Base-by-base conservation (phyloP, 805 yeast species). In the Candida qinlingensis region DNA sequence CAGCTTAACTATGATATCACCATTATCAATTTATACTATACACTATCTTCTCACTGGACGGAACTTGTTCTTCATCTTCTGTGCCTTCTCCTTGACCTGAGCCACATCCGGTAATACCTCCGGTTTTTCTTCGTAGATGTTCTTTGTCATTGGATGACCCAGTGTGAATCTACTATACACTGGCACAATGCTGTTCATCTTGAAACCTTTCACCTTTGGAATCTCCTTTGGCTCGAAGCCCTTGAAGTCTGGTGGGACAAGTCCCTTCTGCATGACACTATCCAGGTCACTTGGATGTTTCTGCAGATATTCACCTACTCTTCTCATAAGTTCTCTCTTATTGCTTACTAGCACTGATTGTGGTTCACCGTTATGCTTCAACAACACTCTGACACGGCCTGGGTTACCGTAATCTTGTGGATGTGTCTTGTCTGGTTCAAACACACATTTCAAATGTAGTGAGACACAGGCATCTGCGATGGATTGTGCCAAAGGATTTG, bases 401-500 rank as follows among this genome's bases (percentile, higher is more conserved):
- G 97, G 95, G 62, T 92, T 92, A 55, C 98, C 96, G 77, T 85
- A 94, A 68, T 92, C 98, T 66, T 91, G 96, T 10, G 98, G 98
- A 68, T 92, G 99, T 1, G 85, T 67, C 69, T 90, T 94, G 51
- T 85, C 88, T 52, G 92, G 81, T 67, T 87, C 94, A 49, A 82
- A 73, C 39, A 84, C 71, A 37, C 68, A 66, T 4, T 59, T 53
- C 30, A 70, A 50, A 11, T 66, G 64, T 19, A 73, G 44, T 5
- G 55, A 40, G 28, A 67, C 61, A 43, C 77, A 74, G 45, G 96
- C 97, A 57, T 89, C 96, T 9, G 84, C 76, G 25, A 92, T 75
- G 5, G 86, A 80, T 60, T 83, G 82, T 2, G 96, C 97, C 54
- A 92, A 70, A 6, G 99, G 99, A 65, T 90, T 90, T 47, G 74